Base-by-base conservation (phyloP, 257 asterid species). In the Ehretia macrophylla region DNA sequence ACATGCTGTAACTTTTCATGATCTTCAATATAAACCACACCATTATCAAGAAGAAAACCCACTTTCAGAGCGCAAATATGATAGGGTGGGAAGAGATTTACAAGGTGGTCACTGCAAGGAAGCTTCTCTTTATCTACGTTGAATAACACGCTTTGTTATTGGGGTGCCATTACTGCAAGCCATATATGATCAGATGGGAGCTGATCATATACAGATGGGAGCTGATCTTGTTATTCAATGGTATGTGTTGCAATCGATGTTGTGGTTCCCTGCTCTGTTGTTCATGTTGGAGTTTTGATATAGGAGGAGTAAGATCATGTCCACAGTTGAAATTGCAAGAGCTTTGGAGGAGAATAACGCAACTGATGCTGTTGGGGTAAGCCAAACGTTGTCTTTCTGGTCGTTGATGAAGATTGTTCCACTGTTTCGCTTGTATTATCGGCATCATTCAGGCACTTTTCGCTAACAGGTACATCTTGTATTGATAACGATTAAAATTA, bases 81-180 rank as follows among this genome's bases (percentile, higher is more conserved):
- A 80, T 86, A 38, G 73, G 48, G 11, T 70, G 68, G 73, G 77
- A 27, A 8, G 89, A 86, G 23, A 56, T 81, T 1, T 82, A 86
- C 73, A 84, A 82, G 63, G 88, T 89, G 47, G 77, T 84, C 59
- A 68, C 44, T 35, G 79, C 85, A 66, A 0, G 87, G 87, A 4
- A 56, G 72, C 0, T 90, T 81, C 72, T 69, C 85, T 0, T 46
- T 90, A 10, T 73, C 94, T 1, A 74, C 84, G 27, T 52, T 83
- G 18, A 87, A 72, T 58, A 85, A 83, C 65, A 79, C 90, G 1
- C 70, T 87, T n/a, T 12, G 88, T 87, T 51, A 85, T 90, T 0
- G 98, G 96, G 0, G 93, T 78, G 10, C 95, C 98, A 0, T 40
- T 85, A 8, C 32, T 90, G 54, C 52, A 49, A 38, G 91, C 98